Base-by-base conservation (phyloP, 257 asterid genomes). In the Solanum habrochaites region DNA sequence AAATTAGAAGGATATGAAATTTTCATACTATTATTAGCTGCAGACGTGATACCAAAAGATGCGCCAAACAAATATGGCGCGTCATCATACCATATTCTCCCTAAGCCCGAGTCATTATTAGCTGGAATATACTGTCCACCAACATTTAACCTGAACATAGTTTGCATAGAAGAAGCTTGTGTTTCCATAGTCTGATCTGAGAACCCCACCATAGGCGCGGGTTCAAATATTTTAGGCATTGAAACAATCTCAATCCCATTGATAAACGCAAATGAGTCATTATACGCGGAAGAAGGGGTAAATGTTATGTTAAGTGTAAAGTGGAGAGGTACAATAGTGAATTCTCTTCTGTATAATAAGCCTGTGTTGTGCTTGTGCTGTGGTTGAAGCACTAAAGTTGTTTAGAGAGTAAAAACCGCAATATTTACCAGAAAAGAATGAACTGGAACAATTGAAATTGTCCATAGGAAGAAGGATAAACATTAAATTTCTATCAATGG, bases 181-280 rank as follows among this genome's bases (percentile, higher is more conserved):
- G 87, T 60, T 15, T 91, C 92, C 31, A 91, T 69, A 18, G 86
- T 82, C 20, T 85, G 88, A 75, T 90, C 91, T 0, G 91, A 35
- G 69, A 86, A 80, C 37, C 96, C 96, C 15, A 92, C 90, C 92
- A 90, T 67, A 7, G 93, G 64, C 2, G 90, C 92, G 0, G 93
- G 37, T 2, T 85, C 86, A 90, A 95, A 94, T 73, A 92, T 90
- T 39, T 91, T 92, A 1, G 98, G 97, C 91, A 91, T 88, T 4
- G 98, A 85, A 14, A 95, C 82, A 16, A 96, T 83, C 88, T 96
- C 98, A 31, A 96, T 93, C 83, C 98, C 99, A 70, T 94, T 96
- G 27, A 95, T 85, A 78, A 96, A 96, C 2, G 97, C 98, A 37
- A 90, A 95, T 3, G 93, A 82, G 83, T 80, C 88, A 3, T 88